Conservation (phyloP, 768 basidiomycete species). For the Hygrophorus russula region DNA sequence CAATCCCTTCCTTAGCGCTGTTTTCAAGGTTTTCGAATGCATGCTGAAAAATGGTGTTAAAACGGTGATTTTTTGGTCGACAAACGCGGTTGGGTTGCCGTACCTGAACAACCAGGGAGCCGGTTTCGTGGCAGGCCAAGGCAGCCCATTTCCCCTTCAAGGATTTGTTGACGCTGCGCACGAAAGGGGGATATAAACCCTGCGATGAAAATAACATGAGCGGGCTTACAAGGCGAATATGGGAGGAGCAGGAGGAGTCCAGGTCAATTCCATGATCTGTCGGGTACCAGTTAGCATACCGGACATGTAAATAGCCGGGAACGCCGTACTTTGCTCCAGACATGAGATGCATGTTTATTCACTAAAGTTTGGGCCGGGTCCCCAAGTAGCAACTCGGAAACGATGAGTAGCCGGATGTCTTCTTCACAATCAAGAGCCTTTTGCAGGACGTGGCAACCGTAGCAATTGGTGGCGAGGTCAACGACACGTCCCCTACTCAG, state of each 20-base stretch:
- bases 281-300: neutral
- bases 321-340: conserved; percentile 71
- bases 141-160: conserved; percentile 85
- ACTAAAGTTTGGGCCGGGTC: conserved; percentile 81
- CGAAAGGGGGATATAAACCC: too few species aligned
- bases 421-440: conserved; percentile 89
- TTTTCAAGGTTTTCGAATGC: conserved; percentile 82
- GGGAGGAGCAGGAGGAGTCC: conserved; percentile 80
- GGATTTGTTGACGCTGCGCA: conserved; percentile 69
- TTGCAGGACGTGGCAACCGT: conserved; percentile 82
- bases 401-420: conserved; percentile 72
- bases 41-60: conserved; percentile 32
- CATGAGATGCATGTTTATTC: conserved; percentile 86
- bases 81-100: conserved; percentile 3
- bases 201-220: neutral
- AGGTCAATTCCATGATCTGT: conserved; percentile 83
- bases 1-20: conserved; percentile 74
- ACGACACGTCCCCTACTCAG: conserved; percentile 61
- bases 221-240: conserved; percentile 71
- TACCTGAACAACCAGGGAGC: conserved; percentile 81
- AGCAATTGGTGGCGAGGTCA: conserved; percentile 81
- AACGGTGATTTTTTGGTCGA: neutral
- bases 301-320: neutral
- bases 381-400: conserved; percentile 72
- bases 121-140: conserved; percentile 84